A percentile compares a stretch with the other conserved stretches of the same genome.
Evolutionary conservation across 2,329 filamentous ascomycete species (phyloP).

Genomic region (Exophiala sideris): DNA sequence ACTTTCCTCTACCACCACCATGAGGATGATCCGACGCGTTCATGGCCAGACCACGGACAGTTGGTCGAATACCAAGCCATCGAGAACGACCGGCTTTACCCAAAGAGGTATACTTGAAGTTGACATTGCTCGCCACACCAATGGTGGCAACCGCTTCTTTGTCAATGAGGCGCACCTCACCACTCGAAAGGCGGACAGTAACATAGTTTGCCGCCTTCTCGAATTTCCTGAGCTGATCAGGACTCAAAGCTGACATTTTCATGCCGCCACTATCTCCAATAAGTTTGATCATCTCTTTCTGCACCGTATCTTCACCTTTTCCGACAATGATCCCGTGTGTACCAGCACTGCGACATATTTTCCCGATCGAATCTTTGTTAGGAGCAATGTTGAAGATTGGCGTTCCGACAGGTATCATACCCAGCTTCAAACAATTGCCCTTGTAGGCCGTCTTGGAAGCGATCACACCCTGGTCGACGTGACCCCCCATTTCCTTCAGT

Average conservation of each 20-base stretch:
- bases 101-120: slow-evolving; percentile 84
- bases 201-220: slow-evolving; percentile 72
- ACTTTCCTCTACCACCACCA: slow-evolving; percentile 98
- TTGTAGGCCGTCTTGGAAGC: slow-evolving; percentile 90
- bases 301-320: slow-evolving; percentile 71
- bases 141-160: slow-evolving; percentile 93
- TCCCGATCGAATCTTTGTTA: slow-evolving; percentile 64
- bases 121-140: slow-evolving; percentile 87
- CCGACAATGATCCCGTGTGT: slow-evolving; percentile 85
- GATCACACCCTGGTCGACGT: slow-evolving; percentile 90
- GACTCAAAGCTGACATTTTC: slow-evolving; percentile 36
- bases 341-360: slow-evolving; percentile 92
- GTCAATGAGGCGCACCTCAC: slow-evolving; percentile 83
- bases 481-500: slow-evolving; percentile 85
- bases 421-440: slow-evolving; percentile 90
- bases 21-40: slow-evolving; percentile 98
- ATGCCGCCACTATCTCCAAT: slow-evolving; percentile 22
- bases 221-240: slow-evolving; percentile 39
- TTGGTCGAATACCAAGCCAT: slow-evolving; percentile 91
- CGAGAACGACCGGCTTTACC: slow-evolving; percentile 93
- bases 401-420: slow-evolving; percentile 95
- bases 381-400: slow-evolving; percentile 85
- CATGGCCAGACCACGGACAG: slow-evolving; percentile 97
- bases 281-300: slow-evolving; percentile 31
- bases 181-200: slow-evolving; percentile 82